Conservation (phyloP, 192 early-diverging fungal species). For the Umbelopsis sp. region DNA sequence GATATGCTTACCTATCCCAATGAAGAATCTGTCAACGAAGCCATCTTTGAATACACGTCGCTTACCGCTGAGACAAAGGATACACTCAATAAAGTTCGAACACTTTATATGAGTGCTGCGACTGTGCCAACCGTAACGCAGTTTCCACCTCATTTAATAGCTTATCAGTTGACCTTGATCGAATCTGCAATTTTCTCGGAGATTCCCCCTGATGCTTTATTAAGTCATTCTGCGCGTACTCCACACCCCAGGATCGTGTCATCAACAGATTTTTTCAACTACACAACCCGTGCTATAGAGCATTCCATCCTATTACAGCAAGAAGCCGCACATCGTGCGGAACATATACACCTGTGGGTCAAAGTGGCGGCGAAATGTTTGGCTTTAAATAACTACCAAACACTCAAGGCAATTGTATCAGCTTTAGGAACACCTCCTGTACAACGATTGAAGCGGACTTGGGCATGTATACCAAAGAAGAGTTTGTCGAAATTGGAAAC, state of each 20-base stretch:
- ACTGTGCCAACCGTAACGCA: constrained; percentile 54
- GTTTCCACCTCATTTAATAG: constrained; percentile 62
- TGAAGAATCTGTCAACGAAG: constrained; percentile 41
- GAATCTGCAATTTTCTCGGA: constrained; percentile 69
- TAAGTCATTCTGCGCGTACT: constrained; percentile 61
- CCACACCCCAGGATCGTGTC: constrained; percentile 64
- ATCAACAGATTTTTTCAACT: constrained; percentile 81
- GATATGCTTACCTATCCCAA: neutral
- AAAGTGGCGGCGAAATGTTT: constrained; percentile 62
- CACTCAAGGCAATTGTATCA: constrained; percentile 67
- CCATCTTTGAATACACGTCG: constrained; percentile 43
- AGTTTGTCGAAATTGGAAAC: constrained; percentile 55
- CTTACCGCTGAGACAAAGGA: constrained; percentile 45
- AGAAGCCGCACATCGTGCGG: constrained; percentile 58
- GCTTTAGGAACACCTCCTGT: constrained; percentile 73
- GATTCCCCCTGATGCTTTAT: constrained; percentile 59
- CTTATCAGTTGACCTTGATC: constrained; percentile 70
- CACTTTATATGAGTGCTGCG: constrained; percentile 52
- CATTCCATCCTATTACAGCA: constrained; percentile 65
- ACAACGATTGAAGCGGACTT: constrained; percentile 68
- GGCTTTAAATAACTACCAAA: constrained; percentile 67
- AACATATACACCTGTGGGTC: constrained; percentile 69
- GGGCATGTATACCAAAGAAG: constrained; percentile 70
- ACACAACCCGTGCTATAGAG: constrained; percentile 73
- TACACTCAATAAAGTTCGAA: constrained; percentile 53